Evolutionary conservation across 2,329 filamentous ascomycete genomes (phyloP), one percentile per base, ranked within the genome.

Genomic region (Daldinia eschscholtzii): DNA sequence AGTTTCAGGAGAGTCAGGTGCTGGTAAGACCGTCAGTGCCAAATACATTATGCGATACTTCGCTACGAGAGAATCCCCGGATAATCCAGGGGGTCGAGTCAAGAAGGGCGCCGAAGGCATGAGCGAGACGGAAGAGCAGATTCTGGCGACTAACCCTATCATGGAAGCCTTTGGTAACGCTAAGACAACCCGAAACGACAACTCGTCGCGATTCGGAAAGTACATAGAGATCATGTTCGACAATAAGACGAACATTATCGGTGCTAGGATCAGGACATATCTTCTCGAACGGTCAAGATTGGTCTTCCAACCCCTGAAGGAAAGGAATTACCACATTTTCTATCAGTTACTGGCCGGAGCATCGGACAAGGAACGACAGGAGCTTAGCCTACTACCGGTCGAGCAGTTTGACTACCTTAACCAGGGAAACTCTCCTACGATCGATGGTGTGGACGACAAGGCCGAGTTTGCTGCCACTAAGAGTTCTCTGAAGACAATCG

Each of bases 1-100:
- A 61, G 96, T 99, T n/a, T 99, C 96, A 39, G 96, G 96, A 80
- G 96, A 99, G 82, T 99, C 96, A 61, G 96, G 96, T 88, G 96
- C 96, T 72, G 96, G 96, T 78, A 99, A 99, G 85, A 99, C 96
- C 4, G 96, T 99, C 80, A 98, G 95, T 82, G 96, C 96, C 76
- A 99, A 99, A 84, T 98, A 99, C 83, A 98, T 99, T 80, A 99
- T 99, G 96, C 90, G 96, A 77, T 99, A 99, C 84, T 99, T 99
- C 82, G 96, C 96, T 70, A 99, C 96, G 48, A 91, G 96, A 88
- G 96, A 98, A 82, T 92, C 94, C 6, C 94, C 96, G 63, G 93
- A 97, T 76, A 93, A 94, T 79, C 91, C 93, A 15, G 91, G 92
- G 56, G 91, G 89, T 71, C 90, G 92, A 76, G 86, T 86, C 61